Conservation (phyloP, 1,284 basidiomycete genomes). For the Moniliophthora roreri region DNA sequence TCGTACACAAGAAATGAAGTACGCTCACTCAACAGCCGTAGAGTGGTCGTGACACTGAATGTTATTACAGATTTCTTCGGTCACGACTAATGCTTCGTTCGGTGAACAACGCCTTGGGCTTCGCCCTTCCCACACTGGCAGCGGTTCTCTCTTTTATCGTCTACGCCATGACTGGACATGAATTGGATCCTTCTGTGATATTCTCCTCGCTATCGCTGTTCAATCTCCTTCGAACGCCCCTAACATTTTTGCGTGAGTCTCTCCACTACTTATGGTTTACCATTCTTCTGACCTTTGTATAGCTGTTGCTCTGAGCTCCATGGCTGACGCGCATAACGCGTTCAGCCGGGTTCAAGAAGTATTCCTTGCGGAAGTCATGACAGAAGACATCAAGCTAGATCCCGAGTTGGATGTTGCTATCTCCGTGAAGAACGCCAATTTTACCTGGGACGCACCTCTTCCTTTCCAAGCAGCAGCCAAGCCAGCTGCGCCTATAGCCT, state of each 20-base stretch:
- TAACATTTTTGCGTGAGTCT: slow-evolving; percentile 1
- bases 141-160: background rate
- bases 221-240: slow-evolving; percentile 1
- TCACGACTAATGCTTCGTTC: slow-evolving; percentile 8
- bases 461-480: background rate
- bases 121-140: slow-evolving; percentile 1
- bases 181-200: slow-evolving; percentile 5
- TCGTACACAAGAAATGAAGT: slow-evolving; percentile 7
- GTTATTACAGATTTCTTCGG: background rate
- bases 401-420: background rate
- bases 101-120: slow-evolving; percentile 6
- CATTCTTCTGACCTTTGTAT: background rate
- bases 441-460: slow-evolving; percentile 1
- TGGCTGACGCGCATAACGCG: background rate
- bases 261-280: too few relatives aligned
- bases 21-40: background rate
- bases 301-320: background rate
- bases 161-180: background rate
- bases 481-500: background rate
- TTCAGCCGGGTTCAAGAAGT: background rate
- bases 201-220: slow-evolving; percentile 6
- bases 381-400: background rate
- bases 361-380: slow-evolving; percentile 1
- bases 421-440: background rate
- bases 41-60: background rate